Evolutionary conservation across 139 green algal species (phyloP), one percentile per base, ranked within the genome.

Genomic region (Cymbomonas tetramitiformis): DNA sequence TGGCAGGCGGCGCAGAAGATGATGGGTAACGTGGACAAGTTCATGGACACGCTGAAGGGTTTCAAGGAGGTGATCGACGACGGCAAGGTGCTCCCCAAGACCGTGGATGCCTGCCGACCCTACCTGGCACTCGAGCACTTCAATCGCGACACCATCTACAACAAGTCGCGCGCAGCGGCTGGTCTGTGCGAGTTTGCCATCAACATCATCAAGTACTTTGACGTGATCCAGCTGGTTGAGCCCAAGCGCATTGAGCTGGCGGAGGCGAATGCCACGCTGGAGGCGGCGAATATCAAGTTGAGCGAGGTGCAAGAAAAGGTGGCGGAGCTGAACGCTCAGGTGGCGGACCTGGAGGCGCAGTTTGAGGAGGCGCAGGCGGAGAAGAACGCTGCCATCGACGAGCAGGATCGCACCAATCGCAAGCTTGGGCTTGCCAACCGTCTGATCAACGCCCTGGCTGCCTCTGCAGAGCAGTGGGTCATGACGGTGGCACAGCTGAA

Each of bases 11-110:
- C 84, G 28, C 31, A 65, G 51, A 89, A 91, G 73, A 60, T 88
- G 47, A 90, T 94, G 83, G 79, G 78, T 73, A 88, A 90, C 61
- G 81, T 91, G n/a, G 81, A 90, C 65, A 82, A 83, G 69, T 90
- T 94, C 71, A 47, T 94, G 30, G 76, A 86, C 30, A 70, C 79
- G n/a, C 72, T 94, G 18, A 87, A 86, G 69, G 60, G 51, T 28
- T 94, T 83, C 75, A 94, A 94, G 75, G 44, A 51, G 0, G 30
- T 84, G n/a, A 90, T 94, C n/a, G 84, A 94, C 44, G 72, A 80
- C 4, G 78, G 78, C 44, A 71, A 86, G 67, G 60, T 90, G 21
- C 54, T 60, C 1, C 73, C 80, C 46, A 88, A 87, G 69, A 85
- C 69, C 5, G 78, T 94, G 23, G 78, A 90, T 12, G 77, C 73